These are phyloP conservation scores for Friedmanniomyces endolithicus DNA, from an alignment of 495 filamentous ascomycete species.

Conservation along the genomic window DNA sequence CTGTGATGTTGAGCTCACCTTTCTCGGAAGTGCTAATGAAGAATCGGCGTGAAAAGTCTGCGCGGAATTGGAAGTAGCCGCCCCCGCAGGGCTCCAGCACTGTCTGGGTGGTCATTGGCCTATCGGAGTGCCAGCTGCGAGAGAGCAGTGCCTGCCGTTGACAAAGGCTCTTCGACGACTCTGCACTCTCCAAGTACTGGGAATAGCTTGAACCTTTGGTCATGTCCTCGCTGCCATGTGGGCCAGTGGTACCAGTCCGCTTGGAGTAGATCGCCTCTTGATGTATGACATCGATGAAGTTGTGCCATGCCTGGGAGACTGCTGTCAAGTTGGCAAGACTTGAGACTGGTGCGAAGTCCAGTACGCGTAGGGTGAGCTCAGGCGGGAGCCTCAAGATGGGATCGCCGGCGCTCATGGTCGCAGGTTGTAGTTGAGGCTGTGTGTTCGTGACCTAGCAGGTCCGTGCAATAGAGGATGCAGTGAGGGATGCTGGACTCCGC, in stretches of 20 bases:
- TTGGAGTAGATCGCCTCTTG: slow-evolving; percentile 18
- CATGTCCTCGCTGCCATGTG: slow-evolving; percentile 8
- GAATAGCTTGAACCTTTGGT: slow-evolving; percentile 3
- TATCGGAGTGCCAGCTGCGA: slow-evolving; percentile 8
- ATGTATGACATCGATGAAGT: slow-evolving; percentile 16
- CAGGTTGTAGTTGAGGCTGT: neutral
- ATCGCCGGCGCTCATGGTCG: neutral
- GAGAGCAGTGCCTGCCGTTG: slow-evolving; percentile 11
- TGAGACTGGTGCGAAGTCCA: slow-evolving; percentile 9
- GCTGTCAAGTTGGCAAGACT: slow-evolving; percentile 5
- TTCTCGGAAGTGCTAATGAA: slow-evolving; percentile 9
- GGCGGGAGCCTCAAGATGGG: slow-evolving; percentile 6
- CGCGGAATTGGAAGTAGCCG: slow-evolving; percentile 16
- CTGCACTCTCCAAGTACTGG: slow-evolving; percentile 6
- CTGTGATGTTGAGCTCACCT: slow-evolving; percentile 16
- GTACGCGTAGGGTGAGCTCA: slow-evolving; percentile 14
- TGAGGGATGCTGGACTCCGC: too few species aligned
- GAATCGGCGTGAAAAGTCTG: slow-evolving; percentile 19
- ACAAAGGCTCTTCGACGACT: slow-evolving; percentile 17
- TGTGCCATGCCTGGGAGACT: slow-evolving; percentile 8
- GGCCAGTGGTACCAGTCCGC: neutral
- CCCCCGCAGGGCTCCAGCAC: slow-evolving; percentile 2
- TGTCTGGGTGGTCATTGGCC: slow-evolving; percentile 7
- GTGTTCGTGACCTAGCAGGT: too few species aligned
- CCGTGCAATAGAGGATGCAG: too few species aligned